These are phyloP conservation scores for Eucalyptus grandis DNA, from an alignment of 345 rosid species.

Conservation along the genomic window DNA sequence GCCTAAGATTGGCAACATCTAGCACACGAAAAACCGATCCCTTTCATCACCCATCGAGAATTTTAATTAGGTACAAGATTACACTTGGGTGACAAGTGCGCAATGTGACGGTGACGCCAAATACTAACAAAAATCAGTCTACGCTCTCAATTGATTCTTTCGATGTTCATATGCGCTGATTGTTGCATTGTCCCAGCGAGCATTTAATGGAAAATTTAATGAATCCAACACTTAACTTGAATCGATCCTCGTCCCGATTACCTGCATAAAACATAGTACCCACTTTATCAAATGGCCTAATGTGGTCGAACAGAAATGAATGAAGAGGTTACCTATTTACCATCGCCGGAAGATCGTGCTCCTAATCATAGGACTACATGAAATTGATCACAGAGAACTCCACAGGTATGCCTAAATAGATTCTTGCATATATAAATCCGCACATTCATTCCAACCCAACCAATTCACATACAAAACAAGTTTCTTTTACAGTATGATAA, in stretches of 20 bases:
- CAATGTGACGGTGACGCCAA: too few relatives aligned
- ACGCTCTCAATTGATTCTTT: too few relatives aligned
- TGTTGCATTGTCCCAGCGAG: too few relatives aligned
- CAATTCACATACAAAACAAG: not conserved
- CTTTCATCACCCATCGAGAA: too few relatives aligned
- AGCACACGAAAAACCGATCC: not conserved
- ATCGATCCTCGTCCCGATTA: too few relatives aligned
- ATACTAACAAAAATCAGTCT: too few relatives aligned
- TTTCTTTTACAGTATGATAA: not conserved
- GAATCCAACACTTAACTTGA: too few relatives aligned
- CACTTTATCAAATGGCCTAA: accelerated
- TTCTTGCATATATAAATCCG: not conserved
- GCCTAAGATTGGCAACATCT: too few relatives aligned
- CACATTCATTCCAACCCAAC: not conserved
- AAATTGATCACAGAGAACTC: not conserved
- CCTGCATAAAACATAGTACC: not conserved
- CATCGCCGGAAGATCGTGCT: not conserved
- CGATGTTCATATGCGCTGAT: too few relatives aligned
- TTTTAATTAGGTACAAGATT: too few relatives aligned
- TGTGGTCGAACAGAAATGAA: not conserved
- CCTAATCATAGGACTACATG: not conserved
- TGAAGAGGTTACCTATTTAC: not conserved
- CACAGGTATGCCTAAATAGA: not conserved
- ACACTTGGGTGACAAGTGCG: too few relatives aligned
- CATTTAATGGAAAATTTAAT: too few relatives aligned